Base-by-base conservation (phyloP, 305 asterid species). In the Plantago coronopus region DNA sequence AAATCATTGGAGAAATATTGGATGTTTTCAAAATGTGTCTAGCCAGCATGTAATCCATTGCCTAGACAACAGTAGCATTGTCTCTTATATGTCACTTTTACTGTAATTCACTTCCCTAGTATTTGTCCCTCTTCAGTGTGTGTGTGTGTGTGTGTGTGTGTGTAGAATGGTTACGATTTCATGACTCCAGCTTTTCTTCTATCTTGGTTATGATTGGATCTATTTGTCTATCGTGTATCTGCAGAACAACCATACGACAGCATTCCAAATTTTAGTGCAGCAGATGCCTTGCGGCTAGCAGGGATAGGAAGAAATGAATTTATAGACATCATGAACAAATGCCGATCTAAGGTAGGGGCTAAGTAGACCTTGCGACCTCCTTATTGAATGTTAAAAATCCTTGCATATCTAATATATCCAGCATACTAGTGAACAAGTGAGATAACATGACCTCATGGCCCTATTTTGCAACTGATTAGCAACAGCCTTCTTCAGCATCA, bases 241-340 rank as follows among this genome's bases (percentile, higher is more conserved):
- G 89, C 96, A 94, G 99, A 94, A 72, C 97, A 94, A 87, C 97
- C 99, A 16, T 94, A 94, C 45, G 99, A 94, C 70, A 89, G 99
- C 77, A 94, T 94, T 69, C 99, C 97, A 56, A 94, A 94, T 78
- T 94, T 94, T 77, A 94, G 95, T 48, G 99, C 99, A 29, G 99
- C 99, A 49, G 99, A 94, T 77, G 95, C 97, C 51, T 78, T 94
- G 79, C 81, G 96, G 65, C 94, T 94, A 53, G 79, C 97, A 14
- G 97, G 95, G 50, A 85, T 94, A 21, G 99, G 99, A 70, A 85
- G 99, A 81, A 94, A 94, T 81, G 99, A 94, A 73, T 94, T 94
- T 76, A 94, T 94, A 65, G 99, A 94, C 75, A 87, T 94, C 74
- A 94, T 94, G 99, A 94, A 89, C 79, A 94, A 87, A 81, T 94